Percentiles rank a stretch among this genome's conserved stretches.
These are phyloP conservation scores for Populus pruinosa DNA, from an alignment of 345 rosid genomes.

Conservation along the genomic window DNA sequence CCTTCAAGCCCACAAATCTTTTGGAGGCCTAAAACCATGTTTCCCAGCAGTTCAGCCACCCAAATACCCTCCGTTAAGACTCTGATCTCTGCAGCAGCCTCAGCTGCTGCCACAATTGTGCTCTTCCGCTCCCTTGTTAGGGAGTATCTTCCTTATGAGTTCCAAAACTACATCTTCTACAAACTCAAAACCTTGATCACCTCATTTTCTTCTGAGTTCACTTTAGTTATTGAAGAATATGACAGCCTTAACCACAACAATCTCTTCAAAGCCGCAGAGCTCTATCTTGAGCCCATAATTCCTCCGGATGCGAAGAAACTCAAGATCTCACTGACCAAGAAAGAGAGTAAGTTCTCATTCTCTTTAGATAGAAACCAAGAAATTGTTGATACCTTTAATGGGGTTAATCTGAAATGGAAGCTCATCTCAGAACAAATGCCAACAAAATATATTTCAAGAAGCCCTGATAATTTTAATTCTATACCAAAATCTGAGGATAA, in stretches of 20 bases:
- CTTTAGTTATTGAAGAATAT: constrained; percentile 34
- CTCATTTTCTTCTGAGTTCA: constrained; percentile 23
- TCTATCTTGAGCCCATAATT: constrained; percentile 39
- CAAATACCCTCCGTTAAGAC: constrained; percentile 23
- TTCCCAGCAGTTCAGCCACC: constrained; percentile 11
- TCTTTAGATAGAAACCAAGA: constrained; percentile 26
- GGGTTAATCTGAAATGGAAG: constrained; percentile 32
- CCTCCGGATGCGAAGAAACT: constrained; percentile 20
- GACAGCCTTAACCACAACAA: constrained; percentile 32
- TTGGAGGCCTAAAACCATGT: background rate
- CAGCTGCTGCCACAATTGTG: constrained; percentile 35
- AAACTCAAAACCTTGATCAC: constrained; percentile 18
- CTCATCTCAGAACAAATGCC: constrained; percentile 1
- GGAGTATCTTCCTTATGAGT: constrained; percentile 37
- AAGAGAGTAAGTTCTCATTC: constrained; percentile 9
- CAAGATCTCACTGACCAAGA: constrained; percentile 17
- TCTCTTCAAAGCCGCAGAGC: constrained; percentile 31
- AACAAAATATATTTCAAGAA: background rate
- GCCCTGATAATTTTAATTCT: background rate
- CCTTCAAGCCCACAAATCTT: background rate
- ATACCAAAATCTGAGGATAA: background rate
- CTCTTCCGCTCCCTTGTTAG: constrained; percentile 26
- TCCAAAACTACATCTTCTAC: constrained; percentile 18
- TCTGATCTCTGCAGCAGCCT: constrained; percentile 35
- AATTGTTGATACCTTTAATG: constrained; percentile 29